Evolutionary conservation across 768 basidiomycete species (phyloP), one percentile per base, ranked within the genome.

Genomic region (Lactifluus rugatus): DNA sequence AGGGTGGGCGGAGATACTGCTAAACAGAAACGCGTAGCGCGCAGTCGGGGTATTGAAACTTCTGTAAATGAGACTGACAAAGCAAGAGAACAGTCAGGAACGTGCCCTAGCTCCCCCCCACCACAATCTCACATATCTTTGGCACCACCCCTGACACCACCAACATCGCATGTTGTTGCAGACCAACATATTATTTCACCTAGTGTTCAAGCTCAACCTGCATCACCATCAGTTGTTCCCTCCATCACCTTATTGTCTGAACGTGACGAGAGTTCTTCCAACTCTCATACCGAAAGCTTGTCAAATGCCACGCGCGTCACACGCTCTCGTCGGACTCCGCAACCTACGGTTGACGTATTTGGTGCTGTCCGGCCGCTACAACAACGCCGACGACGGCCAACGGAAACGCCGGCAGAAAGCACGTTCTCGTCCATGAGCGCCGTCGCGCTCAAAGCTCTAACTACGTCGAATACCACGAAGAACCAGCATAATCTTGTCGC

Each of bases 381-480:
- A 17, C 53, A 34, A 34, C 56, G 46, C 34, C 47, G 60, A 50
- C 39, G 39, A 7, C 61, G 52, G 28, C 13, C 49, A 5, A 46
- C 49, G 14, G 60, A 36, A 31, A 31, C 17, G 21, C n/a, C 44
- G 19, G 62, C 66, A 16, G 71, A 76, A 36, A 71, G 74, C 49
- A 70, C 71, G 19, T 85, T 87, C 68, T 75, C 78, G 52, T 81
- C 83, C 32, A 84, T 90, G 82, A 85, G 78, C 52, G 79, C 82
- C 19, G 75, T 80, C 1, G 83, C 86, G 8, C 72, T 91, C 57
- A 84, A 81, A 66, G 76, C 82, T 37, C 75, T 92, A 54, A 92
- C 89, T 10, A 76, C 75, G 16, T 78, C 80, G 41, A 91, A 92
- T 68, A 92, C 89, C 1, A 70, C 74, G 49, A 80, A 72, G 67